Conservation (phyloP, 257 asterid genomes). For the Jaltomata sinuosa region DNA sequence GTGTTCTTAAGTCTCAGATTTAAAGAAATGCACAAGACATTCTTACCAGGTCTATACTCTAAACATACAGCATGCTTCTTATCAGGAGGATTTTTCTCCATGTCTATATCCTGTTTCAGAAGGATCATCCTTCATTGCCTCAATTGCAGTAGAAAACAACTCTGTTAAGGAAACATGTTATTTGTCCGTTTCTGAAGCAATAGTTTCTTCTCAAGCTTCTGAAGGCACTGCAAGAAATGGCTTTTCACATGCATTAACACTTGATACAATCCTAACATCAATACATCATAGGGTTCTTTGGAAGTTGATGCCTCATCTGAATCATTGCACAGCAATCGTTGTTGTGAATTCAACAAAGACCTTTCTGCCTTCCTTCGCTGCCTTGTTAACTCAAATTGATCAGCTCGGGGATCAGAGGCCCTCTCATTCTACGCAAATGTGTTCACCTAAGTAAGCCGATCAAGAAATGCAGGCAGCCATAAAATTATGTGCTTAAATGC, state of each 20-base stretch:
- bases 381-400: conserved; percentile 75
- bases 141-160: conserved; percentile 78
- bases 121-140: conserved; percentile 70
- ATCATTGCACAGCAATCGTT: conserved; percentile 51
- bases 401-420: conserved; percentile 66
- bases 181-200: conserved; percentile 56
- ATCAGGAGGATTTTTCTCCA: conserved; percentile 30
- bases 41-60: conserved; percentile 58
- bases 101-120: conserved; percentile 47
- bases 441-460: conserved; percentile 57
- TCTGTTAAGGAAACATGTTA: conserved; percentile 46
- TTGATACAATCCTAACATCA: conserved; percentile 14
- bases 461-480: conserved; percentile 93
- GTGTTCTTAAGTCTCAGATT: conserved; percentile 55
- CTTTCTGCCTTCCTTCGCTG: conserved; percentile 85
- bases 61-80: conserved; percentile 49
- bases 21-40: conserved; percentile 55
- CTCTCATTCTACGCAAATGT: conserved; percentile 86
- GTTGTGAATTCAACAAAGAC: conserved; percentile 76
- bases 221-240: conserved; percentile 31
- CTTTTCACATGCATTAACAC: conserved; percentile 19
- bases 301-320: conserved; percentile 34
- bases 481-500: no score
- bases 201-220: conserved; percentile 34
- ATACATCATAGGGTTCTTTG: conserved; percentile 24